Conservation (phyloP, 2,329 filamentous ascomycete species). For the Cordyceps farinosa region DNA sequence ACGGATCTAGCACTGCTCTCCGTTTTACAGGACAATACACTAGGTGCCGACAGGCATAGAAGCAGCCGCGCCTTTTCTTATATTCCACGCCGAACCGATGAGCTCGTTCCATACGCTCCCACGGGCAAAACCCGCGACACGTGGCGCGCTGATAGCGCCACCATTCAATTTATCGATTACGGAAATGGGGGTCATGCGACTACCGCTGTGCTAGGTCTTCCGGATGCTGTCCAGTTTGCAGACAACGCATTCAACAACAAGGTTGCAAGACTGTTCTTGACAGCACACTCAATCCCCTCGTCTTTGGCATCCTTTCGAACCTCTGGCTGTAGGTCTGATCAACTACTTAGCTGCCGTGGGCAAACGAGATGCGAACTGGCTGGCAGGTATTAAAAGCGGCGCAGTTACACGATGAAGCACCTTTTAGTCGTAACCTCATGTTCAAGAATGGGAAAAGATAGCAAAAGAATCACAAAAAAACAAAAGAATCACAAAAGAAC, state of each 20-base stretch:
- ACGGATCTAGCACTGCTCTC: neutral
- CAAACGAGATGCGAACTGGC: slow-evolving; percentile 10
- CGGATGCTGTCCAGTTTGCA: neutral
- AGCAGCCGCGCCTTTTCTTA: slow-evolving; percentile 10
- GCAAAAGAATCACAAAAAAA: too few relatives aligned
- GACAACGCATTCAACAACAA: slow-evolving; percentile 5
- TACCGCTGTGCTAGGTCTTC: slow-evolving; percentile 11
- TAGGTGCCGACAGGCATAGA: slow-evolving; percentile 8
- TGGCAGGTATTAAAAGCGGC: neutral
- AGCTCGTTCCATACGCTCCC: slow-evolving; percentile 12
- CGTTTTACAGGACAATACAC: slow-evolving; percentile 2
- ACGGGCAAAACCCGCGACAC: neutral
- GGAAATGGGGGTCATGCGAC: slow-evolving; percentile 9
- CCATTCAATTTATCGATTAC: slow-evolving; percentile 5
- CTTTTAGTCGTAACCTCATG: too few relatives aligned
- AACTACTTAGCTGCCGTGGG: slow-evolving; percentile 1
- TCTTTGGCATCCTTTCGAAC: slow-evolving; percentile 14
- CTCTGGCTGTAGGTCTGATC: neutral
- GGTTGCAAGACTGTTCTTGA: slow-evolving; percentile 5
- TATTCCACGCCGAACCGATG: slow-evolving; percentile 15
- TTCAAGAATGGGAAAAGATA: too few relatives aligned
- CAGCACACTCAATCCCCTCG: slow-evolving; percentile 7
- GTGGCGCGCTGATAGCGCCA: slow-evolving; percentile 14
- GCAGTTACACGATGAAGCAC: neutral
- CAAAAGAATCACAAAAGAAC: too few relatives aligned